Evolutionary conservation across 2,329 filamentous ascomycete species (phyloP).

Genomic region (Botrytis elliptica): DNA sequence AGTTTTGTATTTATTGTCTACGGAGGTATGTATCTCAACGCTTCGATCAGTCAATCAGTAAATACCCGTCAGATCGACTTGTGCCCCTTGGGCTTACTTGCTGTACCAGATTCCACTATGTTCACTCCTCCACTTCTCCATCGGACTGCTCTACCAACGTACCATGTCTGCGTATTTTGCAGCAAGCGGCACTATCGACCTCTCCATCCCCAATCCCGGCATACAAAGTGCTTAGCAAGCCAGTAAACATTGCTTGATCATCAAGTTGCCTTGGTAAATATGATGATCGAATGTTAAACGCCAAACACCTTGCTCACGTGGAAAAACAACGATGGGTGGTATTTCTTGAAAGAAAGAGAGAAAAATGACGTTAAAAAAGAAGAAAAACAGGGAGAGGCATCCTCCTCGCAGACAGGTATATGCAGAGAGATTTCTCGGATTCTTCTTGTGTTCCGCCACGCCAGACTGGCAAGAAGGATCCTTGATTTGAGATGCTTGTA

Average conservation of each 20-base stretch:
- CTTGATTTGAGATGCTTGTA: background rate
- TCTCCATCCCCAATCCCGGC: background rate
- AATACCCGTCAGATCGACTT: background rate
- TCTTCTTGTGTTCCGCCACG: background rate
- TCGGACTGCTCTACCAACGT: background rate
- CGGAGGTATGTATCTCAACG: background rate
- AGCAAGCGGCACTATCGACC: background rate
- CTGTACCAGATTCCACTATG: background rate
- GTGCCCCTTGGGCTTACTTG: background rate
- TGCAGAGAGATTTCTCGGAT: background rate
- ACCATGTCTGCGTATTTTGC: background rate
- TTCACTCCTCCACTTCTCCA: background rate
- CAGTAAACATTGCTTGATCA: background rate
- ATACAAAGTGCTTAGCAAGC: background rate
- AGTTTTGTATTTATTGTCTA: background rate
- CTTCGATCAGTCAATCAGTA: background rate
- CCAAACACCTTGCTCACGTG: constrained; percentile 11
- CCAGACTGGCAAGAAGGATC: background rate
- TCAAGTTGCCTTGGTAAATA: background rate
- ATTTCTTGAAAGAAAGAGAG: background rate
- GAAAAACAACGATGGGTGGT: constrained; percentile 13
- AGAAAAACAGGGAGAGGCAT: background rate
- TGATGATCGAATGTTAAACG: constrained; percentile 2
- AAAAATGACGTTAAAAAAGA: background rate
- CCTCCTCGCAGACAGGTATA: background rate